Evolutionary conservation across 1,284 basidiomycete genomes (phyloP).

Genomic region (Chalciporus sp.): DNA sequence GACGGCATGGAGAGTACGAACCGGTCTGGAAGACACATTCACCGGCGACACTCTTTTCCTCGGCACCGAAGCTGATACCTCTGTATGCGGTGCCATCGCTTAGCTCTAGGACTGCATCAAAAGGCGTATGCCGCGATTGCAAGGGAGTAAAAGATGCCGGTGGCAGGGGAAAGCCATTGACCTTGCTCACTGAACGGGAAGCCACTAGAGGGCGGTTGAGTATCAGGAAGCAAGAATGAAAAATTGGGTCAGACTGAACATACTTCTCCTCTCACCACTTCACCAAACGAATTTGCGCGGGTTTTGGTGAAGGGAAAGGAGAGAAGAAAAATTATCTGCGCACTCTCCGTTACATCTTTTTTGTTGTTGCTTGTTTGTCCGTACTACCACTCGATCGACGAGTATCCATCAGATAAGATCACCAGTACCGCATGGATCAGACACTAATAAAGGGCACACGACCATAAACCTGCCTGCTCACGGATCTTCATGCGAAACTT

Average conservation of each 20-base stretch:
- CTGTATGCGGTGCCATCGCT: slow-evolving; percentile 88
- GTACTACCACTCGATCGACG: neutral
- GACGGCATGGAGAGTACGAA: slow-evolving; percentile 44
- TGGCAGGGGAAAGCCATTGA: slow-evolving; percentile 48
- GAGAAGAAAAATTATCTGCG: slow-evolving; percentile 31
- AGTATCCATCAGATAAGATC: slow-evolving; percentile 1
- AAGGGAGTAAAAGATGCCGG: slow-evolving; percentile 52
- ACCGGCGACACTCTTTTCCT: slow-evolving; percentile 89
- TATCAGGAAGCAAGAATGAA: slow-evolving; percentile 28
- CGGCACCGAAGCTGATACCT: slow-evolving; percentile 93
- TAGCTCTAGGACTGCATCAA: slow-evolving; percentile 84
- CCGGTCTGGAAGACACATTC: slow-evolving; percentile 99
- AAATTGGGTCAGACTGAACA: slow-evolving; percentile 1
- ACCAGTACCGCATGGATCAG: neutral
- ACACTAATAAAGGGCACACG: too few species aligned
- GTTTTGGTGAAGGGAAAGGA: slow-evolving; percentile 49
- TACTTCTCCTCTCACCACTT: slow-evolving; percentile 55
- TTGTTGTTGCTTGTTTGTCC: slow-evolving; percentile 33
- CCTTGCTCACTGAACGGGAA: slow-evolving; percentile 46
- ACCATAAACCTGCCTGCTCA: too few species aligned
- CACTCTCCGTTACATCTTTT: slow-evolving; percentile 8
- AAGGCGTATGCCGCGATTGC: slow-evolving; percentile 20
- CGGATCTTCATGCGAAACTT: too few species aligned
- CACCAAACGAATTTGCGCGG: slow-evolving; percentile 41
- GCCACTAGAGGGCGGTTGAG: slow-evolving; percentile 43